Conservation (phyloP, 768 basidiomycete genomes). For the Pilatotrama ljubarskyi region DNA sequence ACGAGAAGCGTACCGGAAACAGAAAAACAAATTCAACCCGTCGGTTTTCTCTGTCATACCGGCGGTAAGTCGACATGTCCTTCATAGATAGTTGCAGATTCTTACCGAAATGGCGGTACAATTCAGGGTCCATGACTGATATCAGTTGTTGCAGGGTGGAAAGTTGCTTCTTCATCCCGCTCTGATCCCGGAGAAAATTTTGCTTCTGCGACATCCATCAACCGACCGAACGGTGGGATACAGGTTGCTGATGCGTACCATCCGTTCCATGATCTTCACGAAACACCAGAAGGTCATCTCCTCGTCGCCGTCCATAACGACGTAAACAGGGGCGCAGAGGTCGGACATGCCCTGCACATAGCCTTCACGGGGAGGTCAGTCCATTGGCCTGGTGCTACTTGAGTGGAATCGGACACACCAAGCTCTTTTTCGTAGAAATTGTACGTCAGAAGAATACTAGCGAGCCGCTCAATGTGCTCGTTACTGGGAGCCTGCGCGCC, state of each 20-base stretch:
- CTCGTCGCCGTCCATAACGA: conserved; percentile 87
- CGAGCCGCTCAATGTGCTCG: conserved; percentile 88
- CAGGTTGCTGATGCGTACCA: conserved; percentile 54
- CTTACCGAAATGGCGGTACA: conserved; percentile 87
- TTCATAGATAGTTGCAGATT: background rate
- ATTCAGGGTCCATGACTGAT: conserved; percentile 91
- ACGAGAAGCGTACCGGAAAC: conserved; percentile 72
- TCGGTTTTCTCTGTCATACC: conserved; percentile 72
- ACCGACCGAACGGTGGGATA: background rate
- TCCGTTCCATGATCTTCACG: conserved; percentile 90
- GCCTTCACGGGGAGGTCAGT: conserved; percentile 46
- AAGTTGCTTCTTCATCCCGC: conserved; percentile 96
- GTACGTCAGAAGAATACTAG: conserved; percentile 84
- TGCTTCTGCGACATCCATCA: conserved; percentile 58
- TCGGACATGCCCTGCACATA: conserved; percentile 99
- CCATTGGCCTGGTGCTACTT: background rate
- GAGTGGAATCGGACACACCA: conserved; percentile 48
- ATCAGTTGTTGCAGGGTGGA: conserved; percentile 88
- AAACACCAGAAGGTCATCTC: conserved; percentile 96
- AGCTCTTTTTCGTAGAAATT: conserved; percentile 88
- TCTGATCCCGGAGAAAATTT: conserved; percentile 95
- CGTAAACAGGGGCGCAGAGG: conserved; percentile 89
- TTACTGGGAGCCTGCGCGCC: conserved; percentile 89
- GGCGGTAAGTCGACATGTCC: background rate
- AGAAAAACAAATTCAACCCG: conserved; percentile 93